These are phyloP conservation scores for Bipolaris oryzae DNA, from an alignment of 2,329 filamentous ascomycete species.

Conservation along the genomic window DNA sequence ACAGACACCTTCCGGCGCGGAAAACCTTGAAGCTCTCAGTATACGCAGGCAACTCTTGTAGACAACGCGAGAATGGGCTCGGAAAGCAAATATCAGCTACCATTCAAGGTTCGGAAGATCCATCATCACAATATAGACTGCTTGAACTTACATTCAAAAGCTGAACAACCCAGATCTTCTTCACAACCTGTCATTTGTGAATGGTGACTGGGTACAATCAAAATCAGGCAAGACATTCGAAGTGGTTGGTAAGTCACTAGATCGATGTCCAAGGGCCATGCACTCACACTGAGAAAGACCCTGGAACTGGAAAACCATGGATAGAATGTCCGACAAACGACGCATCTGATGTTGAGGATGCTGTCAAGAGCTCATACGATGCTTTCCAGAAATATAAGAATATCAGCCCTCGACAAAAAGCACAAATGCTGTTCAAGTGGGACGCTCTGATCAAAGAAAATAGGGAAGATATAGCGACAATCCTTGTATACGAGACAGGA, in stretches of 20 bases:
- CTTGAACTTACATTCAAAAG: constrained; percentile 39
- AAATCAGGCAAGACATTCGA: constrained; percentile 64
- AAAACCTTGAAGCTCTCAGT: background rate
- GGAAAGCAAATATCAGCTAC: constrained; percentile 44
- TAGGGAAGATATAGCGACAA: constrained; percentile 66
- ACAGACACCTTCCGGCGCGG: background rate
- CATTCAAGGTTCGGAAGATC: constrained; percentile 50
- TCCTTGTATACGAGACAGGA: constrained; percentile 66
- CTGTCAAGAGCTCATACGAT: constrained; percentile 64
- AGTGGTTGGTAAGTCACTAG: constrained; percentile 54
- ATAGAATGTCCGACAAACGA: constrained; percentile 55
- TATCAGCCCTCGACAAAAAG: constrained; percentile 64
- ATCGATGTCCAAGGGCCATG: background rate
- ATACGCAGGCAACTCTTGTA: background rate
- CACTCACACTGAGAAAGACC: constrained; percentile 50
- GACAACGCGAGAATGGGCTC: constrained; percentile 27
- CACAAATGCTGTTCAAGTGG: constrained; percentile 69
- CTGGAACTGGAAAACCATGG: constrained; percentile 58
- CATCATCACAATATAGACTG: background rate
- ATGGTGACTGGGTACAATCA: constrained; percentile 62
- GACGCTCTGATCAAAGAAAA: constrained; percentile 67
- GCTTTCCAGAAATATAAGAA: constrained; percentile 67
- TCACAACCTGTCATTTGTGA: constrained; percentile 59
- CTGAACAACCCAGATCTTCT: constrained; percentile 62
- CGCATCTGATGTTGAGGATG: constrained; percentile 65